phyloP scores from a whole-genome alignment of 164 flowering plant species.

The Chimonanthus salicifolius region DNA sequence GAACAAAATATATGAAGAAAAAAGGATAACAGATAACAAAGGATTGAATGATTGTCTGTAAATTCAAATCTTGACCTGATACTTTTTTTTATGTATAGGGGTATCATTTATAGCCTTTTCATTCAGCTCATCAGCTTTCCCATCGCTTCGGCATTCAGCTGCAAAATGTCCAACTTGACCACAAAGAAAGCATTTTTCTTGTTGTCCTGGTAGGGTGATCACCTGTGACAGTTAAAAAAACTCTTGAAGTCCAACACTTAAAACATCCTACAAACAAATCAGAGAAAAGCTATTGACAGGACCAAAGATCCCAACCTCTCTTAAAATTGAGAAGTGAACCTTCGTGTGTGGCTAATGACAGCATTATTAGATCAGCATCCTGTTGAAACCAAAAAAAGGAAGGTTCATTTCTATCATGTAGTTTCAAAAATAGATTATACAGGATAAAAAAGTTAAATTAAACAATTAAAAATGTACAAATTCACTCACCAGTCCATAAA shows the following conservation, averaged over 20 bases:
- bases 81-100: constrained; percentile 93
- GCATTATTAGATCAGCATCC: constrained; percentile 99
- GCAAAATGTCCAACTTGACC: constrained; percentile 94
- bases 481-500: constrained; percentile 77
- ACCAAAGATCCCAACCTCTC: constrained; percentile 62
- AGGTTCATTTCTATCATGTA: constrained; percentile 1
- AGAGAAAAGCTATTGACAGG: background rate
- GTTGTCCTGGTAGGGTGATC: constrained; percentile 73
- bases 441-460: background rate
- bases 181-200: constrained; percentile 81
- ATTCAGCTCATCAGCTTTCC: constrained; percentile 24
- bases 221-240: constrained; percentile 41
- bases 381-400: constrained; percentile 14
- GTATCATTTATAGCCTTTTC: constrained; percentile 40
- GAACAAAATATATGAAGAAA: background rate
- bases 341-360: constrained; percentile 95
- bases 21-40: background rate
- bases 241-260: constrained; percentile 3
- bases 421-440: background rate
- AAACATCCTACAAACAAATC: background rate
- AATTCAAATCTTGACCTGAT: constrained; percentile 56
- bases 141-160: constrained; percentile 68
- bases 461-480: background rate
- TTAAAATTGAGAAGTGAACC: constrained; percentile 88
- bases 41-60: background rate